Percentiles rank a stretch among this genome's conserved stretches.
Conservation (phyloP, 192 early-diverging fungal species). For the Thamnidium elegans region DNA sequence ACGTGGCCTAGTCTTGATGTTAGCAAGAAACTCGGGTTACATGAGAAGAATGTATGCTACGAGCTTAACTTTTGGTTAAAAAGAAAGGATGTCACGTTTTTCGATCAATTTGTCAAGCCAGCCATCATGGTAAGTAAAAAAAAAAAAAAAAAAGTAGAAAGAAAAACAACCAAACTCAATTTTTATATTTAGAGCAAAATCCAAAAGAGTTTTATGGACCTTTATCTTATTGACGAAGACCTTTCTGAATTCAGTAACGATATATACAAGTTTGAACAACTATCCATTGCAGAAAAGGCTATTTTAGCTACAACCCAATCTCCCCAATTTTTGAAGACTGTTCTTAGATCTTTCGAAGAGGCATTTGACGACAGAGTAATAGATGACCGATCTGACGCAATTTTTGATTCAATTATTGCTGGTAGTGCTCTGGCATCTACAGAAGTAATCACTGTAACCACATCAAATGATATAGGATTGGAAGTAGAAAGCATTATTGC, state of each 20-base stretch:
- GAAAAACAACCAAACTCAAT: neutral
- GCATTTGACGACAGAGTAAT: neutral
- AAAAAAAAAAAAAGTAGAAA: neutral
- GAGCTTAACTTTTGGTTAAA: slow-evolving; percentile 51
- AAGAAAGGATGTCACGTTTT: slow-evolving; percentile 43
- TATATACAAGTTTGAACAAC: slow-evolving; percentile 25
- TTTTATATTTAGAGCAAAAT: slow-evolving; percentile 45
- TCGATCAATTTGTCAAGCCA: slow-evolving; percentile 32
- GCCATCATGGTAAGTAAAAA: slow-evolving; percentile 41
- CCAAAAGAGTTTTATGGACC: slow-evolving; percentile 44
- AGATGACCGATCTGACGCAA: neutral
- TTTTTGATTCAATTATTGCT: slow-evolving; percentile 10
- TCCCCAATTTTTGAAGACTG: slow-evolving; percentile 9
- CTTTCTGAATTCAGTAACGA: slow-evolving; percentile 29
- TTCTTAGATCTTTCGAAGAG: slow-evolving; percentile 34
- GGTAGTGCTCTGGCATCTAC: neutral
- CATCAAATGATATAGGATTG: too few relatives aligned
- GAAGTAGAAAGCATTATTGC: too few relatives aligned
- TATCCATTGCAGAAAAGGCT: slow-evolving; percentile 44
- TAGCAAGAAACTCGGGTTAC: slow-evolving; percentile 34
- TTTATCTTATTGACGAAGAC: slow-evolving; percentile 39
- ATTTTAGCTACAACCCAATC: slow-evolving; percentile 40
- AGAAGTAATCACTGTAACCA: too few relatives aligned
- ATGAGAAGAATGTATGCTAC: slow-evolving; percentile 38
- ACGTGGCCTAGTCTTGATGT: slow-evolving; percentile 35